Evolutionary conservation across 192 early-diverging fungal species (phyloP), one percentile per base, ranked within the genome.

Genomic region (Entomortierella parvispora): DNA sequence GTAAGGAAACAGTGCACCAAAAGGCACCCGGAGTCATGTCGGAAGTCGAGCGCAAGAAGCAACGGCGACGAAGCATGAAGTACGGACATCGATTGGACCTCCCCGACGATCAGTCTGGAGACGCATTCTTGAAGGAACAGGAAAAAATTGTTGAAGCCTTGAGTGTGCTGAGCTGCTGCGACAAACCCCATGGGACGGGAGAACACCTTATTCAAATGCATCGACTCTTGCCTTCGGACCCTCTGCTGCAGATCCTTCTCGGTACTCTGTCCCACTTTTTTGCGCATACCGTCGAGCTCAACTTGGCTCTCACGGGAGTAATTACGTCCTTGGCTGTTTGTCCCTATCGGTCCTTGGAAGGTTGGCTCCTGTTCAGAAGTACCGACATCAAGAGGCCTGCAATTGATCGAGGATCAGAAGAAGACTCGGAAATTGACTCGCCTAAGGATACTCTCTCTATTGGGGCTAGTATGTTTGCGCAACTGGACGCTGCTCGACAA

Each of bases 251-350:
- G 28, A 90, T 83, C 48, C 83, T 94, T 14, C 69, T 94, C 61
- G 81, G 81, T 33, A 79, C 89, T 28, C 80, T 92, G 32, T 82
- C 88, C 29, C 87, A 89, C 57, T 95, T 97, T 67, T 96, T 96
- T 83, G 87, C 88, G 0, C 95, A 98, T 59, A 90, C 92, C 12
- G 91, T 90, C 25, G 91, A 92, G 34, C 88, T 96, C 69, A 98
- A 98, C 68, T 67, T 98, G 71, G 94, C 95, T 0, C 83, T 98
- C 14, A 98, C 97, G 0, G 95, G 94, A 15, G 92, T 96, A n/a
- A 76, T 98, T 20, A 87, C 93, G 0, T 91, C 93, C 14, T 82
- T 98, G 58, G 90, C 91, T 0, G 71, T 92, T 3, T 94, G 92
- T 46, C 90, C 90, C 0, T 85, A 87, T 64, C 86, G 91, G 15